phyloP scores from a whole-genome alignment of 116 monocot species.

The Iris pallida region DNA sequence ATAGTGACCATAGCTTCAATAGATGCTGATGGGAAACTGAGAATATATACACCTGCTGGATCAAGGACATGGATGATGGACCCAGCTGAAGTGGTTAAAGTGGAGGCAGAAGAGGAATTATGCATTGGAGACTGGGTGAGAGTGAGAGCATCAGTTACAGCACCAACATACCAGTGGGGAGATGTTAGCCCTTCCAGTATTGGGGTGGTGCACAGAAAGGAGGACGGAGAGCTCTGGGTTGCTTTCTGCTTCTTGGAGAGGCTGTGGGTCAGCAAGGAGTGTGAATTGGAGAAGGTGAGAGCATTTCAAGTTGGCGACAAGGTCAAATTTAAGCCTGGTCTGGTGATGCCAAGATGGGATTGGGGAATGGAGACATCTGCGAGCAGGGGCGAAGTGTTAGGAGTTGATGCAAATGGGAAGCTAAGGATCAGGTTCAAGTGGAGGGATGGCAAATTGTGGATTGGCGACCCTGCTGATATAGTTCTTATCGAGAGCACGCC shows the following conservation, averaged over 20 bases:
- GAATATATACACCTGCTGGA: conserved; percentile 78
- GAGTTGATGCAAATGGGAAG: conserved; percentile 94
- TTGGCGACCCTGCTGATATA: conserved; percentile 94
- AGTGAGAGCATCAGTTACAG: conserved; percentile 40
- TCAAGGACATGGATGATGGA: conserved; percentile 92
- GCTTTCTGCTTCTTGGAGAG: conserved; percentile 86
- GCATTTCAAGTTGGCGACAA: conserved; percentile 61
- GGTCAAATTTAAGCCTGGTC: conserved; percentile 61
- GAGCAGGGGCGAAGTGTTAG: conserved; percentile 71
- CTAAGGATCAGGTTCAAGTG: conserved; percentile 83
- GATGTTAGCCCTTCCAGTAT: conserved; percentile 65
- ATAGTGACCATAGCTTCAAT: conserved; percentile 84
- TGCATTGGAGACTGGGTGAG: conserved; percentile 82
- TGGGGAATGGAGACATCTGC: conserved; percentile 91
- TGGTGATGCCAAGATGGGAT: conserved; percentile 77
- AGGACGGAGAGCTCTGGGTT: conserved; percentile 61
- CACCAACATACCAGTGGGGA: conserved; percentile 84
- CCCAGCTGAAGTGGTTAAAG: conserved; percentile 78
- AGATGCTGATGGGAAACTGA: conserved; percentile 94
- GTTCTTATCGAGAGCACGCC: conserved; percentile 46
- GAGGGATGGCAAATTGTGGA: conserved; percentile 80
- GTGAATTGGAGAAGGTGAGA: conserved; percentile 72
- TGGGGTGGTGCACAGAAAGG: conserved; percentile 74
- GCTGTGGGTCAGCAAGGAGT: conserved; percentile 80
- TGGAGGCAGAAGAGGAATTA: conserved; percentile 67